Base-by-base conservation (phyloP, 306 rosid genomes). In the Vachellia collinsii region DNA sequence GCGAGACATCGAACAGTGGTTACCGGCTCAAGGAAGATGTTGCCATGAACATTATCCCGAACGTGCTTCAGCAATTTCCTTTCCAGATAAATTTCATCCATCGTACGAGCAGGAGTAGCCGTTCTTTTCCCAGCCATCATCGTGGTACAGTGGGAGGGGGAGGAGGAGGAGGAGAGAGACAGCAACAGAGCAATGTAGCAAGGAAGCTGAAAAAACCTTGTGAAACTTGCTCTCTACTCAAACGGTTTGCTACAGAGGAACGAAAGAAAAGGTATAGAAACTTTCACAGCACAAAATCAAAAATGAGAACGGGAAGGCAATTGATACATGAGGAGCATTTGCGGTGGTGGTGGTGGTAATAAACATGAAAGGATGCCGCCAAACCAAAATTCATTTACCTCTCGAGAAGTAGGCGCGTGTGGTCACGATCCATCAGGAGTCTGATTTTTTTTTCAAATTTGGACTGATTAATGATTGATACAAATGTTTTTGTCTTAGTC, bases 21-120 rank as follows among this genome's bases (percentile, higher is more conserved):
- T 58, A 90, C 97, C 83, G 89, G 92, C 46, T 92, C 97, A n/a
- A 92, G 94, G 63, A 74, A 84, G 77, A 92, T 86, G 84, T 86
- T 87, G 59, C 94, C 94, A 48, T 90, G 97, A 54, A 92, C 92
- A 74, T 92, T 92, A 54, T 92, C 97, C 50, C 72, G 91, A 43
- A 92, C 86, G 53, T 84, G 92, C 87, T 92, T 92, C 63, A 84
- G 59, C 14, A 63, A 50, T 22, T 64, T 74, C 72, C 97, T 87
- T 19, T 89, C 91, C 43, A 17, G 22, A 39, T 62, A 70, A 37
- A 71, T 25, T 12, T 69, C 87, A 23, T 81, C 87, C 74, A 42
- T 51, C 1, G 67, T 1, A 23, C 63, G 14, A 82, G 46, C 29
- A 43, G 82, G 13, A 81, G 79, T 38, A 17, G 56, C 83, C 92